Percentiles rank a stretch among this genome's conserved stretches.
Conservation (phyloP, 2,329 filamentous ascomycete genomes). For the Cladosporium sp. region DNA sequence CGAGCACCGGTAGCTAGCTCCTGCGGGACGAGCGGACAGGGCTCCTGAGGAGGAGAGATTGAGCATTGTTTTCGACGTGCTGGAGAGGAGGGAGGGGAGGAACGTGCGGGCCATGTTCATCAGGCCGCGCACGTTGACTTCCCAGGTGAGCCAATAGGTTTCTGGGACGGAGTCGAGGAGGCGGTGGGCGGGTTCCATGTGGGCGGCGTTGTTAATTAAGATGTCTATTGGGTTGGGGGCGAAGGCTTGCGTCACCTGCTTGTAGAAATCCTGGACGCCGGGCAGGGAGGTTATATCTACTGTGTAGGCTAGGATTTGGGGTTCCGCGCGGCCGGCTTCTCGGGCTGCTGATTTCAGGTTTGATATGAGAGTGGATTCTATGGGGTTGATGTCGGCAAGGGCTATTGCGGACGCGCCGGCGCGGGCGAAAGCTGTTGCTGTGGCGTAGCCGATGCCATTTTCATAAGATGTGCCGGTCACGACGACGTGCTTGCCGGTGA, state of each 20-base stretch:
- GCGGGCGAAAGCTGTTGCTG: slow-evolving; percentile 56
- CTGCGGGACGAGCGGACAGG: slow-evolving; percentile 25
- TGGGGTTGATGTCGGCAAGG: slow-evolving; percentile 52
- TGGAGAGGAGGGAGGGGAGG: slow-evolving; percentile 45
- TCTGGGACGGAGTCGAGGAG: slow-evolving; percentile 33
- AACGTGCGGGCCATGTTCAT: slow-evolving; percentile 42
- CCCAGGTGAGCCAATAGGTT: slow-evolving; percentile 51
- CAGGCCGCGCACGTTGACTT: slow-evolving; percentile 53
- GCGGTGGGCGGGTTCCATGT: slow-evolving; percentile 16
- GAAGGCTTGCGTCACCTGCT: slow-evolving; percentile 35
- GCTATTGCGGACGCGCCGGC: slow-evolving; percentile 56
- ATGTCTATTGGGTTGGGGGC: slow-evolving; percentile 35
- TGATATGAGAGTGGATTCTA: slow-evolving; percentile 38
- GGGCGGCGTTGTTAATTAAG: slow-evolving; percentile 42
- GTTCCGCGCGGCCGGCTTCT: slow-evolving; percentile 38
- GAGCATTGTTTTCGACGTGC: slow-evolving; percentile 45
- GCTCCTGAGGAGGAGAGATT: slow-evolving; percentile 46
- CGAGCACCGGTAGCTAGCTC: slow-evolving; percentile 48
- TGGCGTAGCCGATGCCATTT: slow-evolving; percentile 47
- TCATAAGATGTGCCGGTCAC: slow-evolving; percentile 49
- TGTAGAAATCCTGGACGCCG: slow-evolving; percentile 39
- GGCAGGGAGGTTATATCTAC: slow-evolving; percentile 46
- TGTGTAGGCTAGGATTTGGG: slow-evolving; percentile 44
- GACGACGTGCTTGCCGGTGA: slow-evolving; percentile 48
- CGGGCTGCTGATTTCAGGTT: slow-evolving; percentile 26